Evolutionary conservation across 176 grass and related monocot genomes (phyloP), one percentile per base, ranked within the genome.

Genomic region (Zoysia pacifica): DNA sequence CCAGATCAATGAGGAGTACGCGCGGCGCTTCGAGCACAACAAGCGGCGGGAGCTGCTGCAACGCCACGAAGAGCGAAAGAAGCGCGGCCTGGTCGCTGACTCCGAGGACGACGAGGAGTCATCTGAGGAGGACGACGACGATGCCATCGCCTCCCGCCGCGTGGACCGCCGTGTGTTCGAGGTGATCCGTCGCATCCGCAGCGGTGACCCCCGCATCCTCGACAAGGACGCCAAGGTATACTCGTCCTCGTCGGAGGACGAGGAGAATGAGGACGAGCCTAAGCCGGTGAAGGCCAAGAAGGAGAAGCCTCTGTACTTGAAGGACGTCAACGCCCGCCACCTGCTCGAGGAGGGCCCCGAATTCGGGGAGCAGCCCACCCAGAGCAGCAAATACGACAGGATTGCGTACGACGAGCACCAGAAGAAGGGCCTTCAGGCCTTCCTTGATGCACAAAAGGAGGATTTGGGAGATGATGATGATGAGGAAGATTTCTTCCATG

Each of bases 341-440:
- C 86, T 99, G 19, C 69, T 99, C 43, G 92, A 93, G 82, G 91
- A 99, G 36, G 92, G 88, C 36, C 92, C 92, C 2, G 90, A 93
- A 78, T 95, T 93, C 38, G 76, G 66, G 9, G 88, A 75, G n/a
- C 82, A 84, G 77, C 12, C 81, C 48, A 78, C 62, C 58, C 77
- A 65, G 43, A 70, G 87, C 56, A 78, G 81, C 36, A 99, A 89
- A 70, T 91, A 85, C 64, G 81, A 85, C 37, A 78, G 81, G 51
- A 93, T 84, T 48, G 79, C 90, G 2, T 99, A 99, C 61, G 84
- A 99, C 14, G 75, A 91, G 83, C 84, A 87, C 36, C 92, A 99
- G 78, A 90, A 88, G 51, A 83, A 91, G 13, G 89, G 81, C 3
- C 81, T 99, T 8, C 84, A 91, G 52, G 96, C 68, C 37, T 99